Evolutionary conservation across 2,329 filamentous ascomycete genomes (phyloP).

Genomic region (Lecanosticta acicola): DNA sequence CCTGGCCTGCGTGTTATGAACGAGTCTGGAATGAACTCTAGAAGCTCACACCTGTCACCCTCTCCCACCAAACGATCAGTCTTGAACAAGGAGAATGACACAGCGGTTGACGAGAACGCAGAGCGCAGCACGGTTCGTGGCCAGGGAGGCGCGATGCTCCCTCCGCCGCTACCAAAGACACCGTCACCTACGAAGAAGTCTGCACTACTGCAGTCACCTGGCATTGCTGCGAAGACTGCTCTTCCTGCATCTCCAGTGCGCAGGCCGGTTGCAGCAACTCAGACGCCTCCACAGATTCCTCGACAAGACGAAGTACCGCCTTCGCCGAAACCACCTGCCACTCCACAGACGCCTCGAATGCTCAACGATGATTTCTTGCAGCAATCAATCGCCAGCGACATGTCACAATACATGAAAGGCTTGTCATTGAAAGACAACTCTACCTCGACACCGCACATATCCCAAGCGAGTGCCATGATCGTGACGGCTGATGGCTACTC

Average conservation of each 20-base stretch:
- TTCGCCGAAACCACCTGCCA: conserved; percentile 29
- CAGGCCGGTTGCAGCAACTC: conserved; percentile 27
- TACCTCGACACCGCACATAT: conserved; percentile 21
- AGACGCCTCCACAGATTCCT: conserved; percentile 32
- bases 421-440: conserved; percentile 31
- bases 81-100: conserved; percentile 33
- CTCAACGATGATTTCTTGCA: conserved; percentile 45
- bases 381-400: conserved; percentile 41
- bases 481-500: no score
- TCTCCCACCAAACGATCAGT: conserved; percentile 32
- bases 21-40: conserved; percentile 72
- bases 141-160: conserved; percentile 29
- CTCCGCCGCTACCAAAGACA: conserved; percentile 34
- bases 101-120: conserved; percentile 33
- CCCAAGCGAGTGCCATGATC: no score
- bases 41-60: conserved; percentile 43
- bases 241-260: conserved; percentile 44
- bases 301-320: conserved; percentile 26
- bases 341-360: conserved; percentile 29
- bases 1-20: conserved; percentile 67
- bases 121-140: conserved; percentile 11
- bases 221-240: conserved; percentile 39
- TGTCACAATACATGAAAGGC: conserved; percentile 37
- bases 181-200: conserved; percentile 41
- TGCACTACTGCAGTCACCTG: conserved; percentile 33